phyloP scores from a whole-genome alignment of 2,329 filamentous ascomycete species.

The Taxawa tesnikishii region DNA sequence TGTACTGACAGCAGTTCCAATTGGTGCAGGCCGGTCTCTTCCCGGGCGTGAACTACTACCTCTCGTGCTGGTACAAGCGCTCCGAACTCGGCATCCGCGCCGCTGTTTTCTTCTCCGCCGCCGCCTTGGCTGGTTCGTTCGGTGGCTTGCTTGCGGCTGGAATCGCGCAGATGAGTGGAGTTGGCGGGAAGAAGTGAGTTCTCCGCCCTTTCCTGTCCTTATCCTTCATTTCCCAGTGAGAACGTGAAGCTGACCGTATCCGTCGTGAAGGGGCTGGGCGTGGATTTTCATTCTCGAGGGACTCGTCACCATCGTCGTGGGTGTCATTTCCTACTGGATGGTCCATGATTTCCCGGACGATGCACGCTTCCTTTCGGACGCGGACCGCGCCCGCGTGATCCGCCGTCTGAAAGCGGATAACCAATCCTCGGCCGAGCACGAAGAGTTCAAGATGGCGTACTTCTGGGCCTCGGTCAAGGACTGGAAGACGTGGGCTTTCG shows the following conservation, averaged over 20 bases:
- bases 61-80: conserved; percentile 74
- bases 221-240: conserved; percentile 3
- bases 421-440: conserved; percentile 62
- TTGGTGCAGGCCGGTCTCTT: conserved; percentile 37
- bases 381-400: conserved; percentile 61
- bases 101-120: conserved; percentile 74
- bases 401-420: conserved; percentile 57
- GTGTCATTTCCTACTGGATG: conserved; percentile 59
- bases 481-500: conserved; percentile 72
- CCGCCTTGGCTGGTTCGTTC: conserved; percentile 67
- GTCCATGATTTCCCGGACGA: conserved; percentile 74
- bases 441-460: conserved; percentile 61
- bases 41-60: conserved; percentile 66
- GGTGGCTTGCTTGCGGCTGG: conserved; percentile 62
- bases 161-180: conserved; percentile 57
- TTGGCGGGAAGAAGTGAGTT: conserved; percentile 37
- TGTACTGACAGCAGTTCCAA: too few species aligned
- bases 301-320: conserved; percentile 55
- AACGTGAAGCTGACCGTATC: too few species aligned
- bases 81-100: conserved; percentile 69
- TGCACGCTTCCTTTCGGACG: conserved; percentile 55
- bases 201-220: too few species aligned
- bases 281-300: conserved; percentile 45
- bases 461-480: conserved; percentile 62
- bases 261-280: conserved; percentile 23